phyloP scores from a whole-genome alignment of 1,284 basidiomycete genomes.

The Jaminaea rosea region DNA sequence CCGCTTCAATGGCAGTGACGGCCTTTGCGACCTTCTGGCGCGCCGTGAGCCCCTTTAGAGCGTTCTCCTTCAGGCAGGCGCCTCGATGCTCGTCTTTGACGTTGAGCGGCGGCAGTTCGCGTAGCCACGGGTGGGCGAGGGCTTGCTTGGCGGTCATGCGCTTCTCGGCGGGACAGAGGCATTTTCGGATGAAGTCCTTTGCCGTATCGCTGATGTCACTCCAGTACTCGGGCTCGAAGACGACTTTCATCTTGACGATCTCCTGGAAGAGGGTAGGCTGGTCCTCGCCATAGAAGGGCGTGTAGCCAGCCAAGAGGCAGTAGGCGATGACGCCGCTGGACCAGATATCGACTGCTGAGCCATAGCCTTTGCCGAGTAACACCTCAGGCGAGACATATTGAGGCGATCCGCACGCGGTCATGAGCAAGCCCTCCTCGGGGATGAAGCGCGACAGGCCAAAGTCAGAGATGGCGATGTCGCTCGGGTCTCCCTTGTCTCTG shows the following conservation, averaged over 20 bases:
- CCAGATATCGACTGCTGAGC: slow-evolving; percentile 42
- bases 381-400: slow-evolving; percentile 46
- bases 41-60: slow-evolving; percentile 25
- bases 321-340: slow-evolving; percentile 44
- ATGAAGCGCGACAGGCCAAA: slow-evolving; percentile 45
- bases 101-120: slow-evolving; percentile 20
- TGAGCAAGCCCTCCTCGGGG: slow-evolving; percentile 36
- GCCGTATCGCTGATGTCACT: slow-evolving; percentile 32
- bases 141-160: slow-evolving; percentile 42
- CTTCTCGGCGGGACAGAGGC: slow-evolving; percentile 31
- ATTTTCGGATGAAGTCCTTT: slow-evolving; percentile 42
- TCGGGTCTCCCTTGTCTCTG: slow-evolving; percentile 24
- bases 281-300: slow-evolving; percentile 44
- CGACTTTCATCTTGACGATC: slow-evolving; percentile 37
- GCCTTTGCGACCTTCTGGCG: slow-evolving; percentile 34
- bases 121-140: slow-evolving; percentile 40
- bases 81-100: slow-evolving; percentile 22
- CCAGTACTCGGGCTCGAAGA: slow-evolving; percentile 44
- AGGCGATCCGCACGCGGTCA: slow-evolving; percentile 44
- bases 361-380: slow-evolving; percentile 42
- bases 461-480: slow-evolving; percentile 41
- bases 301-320: slow-evolving; percentile 43
- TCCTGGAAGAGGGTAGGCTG: slow-evolving; percentile 38
- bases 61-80: slow-evolving; percentile 31
- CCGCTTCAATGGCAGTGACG: slow-evolving; percentile 37